phyloP scores from a whole-genome alignment of 495 filamentous ascomycete species.

The Hypoxylon crocopeplum region DNA sequence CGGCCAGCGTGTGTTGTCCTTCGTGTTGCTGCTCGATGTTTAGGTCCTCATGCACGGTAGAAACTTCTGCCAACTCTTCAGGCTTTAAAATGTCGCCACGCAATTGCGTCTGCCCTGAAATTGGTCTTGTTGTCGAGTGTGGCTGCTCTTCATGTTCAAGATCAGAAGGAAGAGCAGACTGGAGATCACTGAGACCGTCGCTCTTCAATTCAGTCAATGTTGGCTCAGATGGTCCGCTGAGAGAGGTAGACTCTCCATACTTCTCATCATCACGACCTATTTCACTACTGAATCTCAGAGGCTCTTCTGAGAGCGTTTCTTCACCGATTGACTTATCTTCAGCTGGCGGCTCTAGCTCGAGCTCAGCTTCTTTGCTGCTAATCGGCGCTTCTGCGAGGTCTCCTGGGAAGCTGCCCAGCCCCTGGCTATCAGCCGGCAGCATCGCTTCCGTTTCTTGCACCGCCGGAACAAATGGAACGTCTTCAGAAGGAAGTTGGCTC shows the following conservation, averaged over 20 bases:
- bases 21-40: constrained; percentile 19
- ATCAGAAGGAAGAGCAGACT: not conserved
- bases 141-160: constrained; percentile 9
- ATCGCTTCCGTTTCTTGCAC: constrained; percentile 6
- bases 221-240: not conserved
- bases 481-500: constrained; percentile 1
- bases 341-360: not conserved
- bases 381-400: not conserved
- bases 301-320: constrained; percentile 7
- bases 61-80: constrained; percentile 6
- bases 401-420: not conserved
- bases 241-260: constrained; percentile 2
- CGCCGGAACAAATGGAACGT: not conserved
- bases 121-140: not conserved
- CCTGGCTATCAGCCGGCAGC: constrained; percentile 9
- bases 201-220: not conserved
- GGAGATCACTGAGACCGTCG: not conserved
- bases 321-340: not conserved
- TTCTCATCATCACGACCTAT: not conserved
- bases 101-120: constrained; percentile 9
- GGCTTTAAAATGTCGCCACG: constrained; percentile 5
- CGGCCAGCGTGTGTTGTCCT: constrained; percentile 12
- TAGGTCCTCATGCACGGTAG: constrained; percentile 2
- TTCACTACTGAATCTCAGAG: not conserved
- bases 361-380: constrained; percentile 4